These are phyloP conservation scores for Aspergillus fumigatus DNA, from an alignment of 2,329 filamentous ascomycete species.

Conservation along the genomic window DNA sequence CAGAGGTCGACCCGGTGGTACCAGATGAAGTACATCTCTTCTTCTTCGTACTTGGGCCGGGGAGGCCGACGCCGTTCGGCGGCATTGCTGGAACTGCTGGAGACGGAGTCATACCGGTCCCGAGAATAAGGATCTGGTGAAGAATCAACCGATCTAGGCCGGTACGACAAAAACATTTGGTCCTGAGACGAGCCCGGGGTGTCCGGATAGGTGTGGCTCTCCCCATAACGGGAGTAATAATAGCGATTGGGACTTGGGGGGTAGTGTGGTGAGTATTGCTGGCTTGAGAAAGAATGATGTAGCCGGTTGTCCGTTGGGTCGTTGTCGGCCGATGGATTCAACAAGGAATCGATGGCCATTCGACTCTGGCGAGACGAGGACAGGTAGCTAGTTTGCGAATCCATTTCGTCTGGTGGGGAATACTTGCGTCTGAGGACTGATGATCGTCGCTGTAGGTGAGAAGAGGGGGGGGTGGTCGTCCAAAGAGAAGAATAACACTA, in stretches of 20 bases:
- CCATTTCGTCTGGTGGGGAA: neutral
- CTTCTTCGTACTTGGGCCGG: constrained; percentile 44
- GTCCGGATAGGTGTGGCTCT: constrained; percentile 18
- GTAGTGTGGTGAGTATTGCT: constrained; percentile 27
- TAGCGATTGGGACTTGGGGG: constrained; percentile 26
- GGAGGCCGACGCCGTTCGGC: constrained; percentile 37
- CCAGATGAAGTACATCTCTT: constrained; percentile 49
- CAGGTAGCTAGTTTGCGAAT: constrained; percentile 9
- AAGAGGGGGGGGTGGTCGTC: too few relatives aligned
- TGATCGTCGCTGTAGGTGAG: neutral
- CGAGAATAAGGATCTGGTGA: constrained; percentile 35
- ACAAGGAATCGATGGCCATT: constrained; percentile 32
- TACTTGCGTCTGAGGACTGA: neutral
- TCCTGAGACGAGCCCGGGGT: constrained; percentile 13
- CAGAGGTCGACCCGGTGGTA: constrained; percentile 45
- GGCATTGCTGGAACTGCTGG: constrained; percentile 35
- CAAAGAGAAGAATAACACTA: neutral
- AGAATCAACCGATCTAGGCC: constrained; percentile 26
- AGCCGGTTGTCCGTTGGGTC: constrained; percentile 9
- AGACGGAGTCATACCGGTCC: constrained; percentile 39
- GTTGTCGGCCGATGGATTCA: constrained; percentile 28
- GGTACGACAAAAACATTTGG: constrained; percentile 25
- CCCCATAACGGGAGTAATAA: constrained; percentile 20
- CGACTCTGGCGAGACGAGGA: constrained; percentile 25
- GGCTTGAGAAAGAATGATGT: constrained; percentile 16